These are phyloP conservation scores for Sarocladiaceae sp. DNA, from an alignment of 2,329 filamentous ascomycete genomes.

Conservation along the genomic window DNA sequence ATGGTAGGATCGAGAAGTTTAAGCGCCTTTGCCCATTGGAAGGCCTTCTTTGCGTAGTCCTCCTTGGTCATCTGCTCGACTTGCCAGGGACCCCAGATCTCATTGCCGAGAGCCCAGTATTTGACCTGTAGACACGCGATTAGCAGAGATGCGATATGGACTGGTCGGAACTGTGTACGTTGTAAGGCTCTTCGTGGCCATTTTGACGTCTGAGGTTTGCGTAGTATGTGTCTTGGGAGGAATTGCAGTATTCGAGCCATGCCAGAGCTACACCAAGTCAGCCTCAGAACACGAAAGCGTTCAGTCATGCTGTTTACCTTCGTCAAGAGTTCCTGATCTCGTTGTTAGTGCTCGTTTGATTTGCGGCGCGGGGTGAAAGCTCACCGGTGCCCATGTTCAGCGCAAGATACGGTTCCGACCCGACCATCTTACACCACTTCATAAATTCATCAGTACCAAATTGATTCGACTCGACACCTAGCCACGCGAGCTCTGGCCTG, in stretches of 20 bases:
- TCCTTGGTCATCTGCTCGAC: conserved; percentile 66
- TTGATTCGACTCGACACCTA: conserved; percentile 69
- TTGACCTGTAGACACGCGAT: conserved; percentile 44
- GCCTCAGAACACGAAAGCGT: neutral
- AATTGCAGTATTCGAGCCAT: conserved; percentile 88
- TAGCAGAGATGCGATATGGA: too few relatives aligned
- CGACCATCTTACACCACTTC: conserved; percentile 70
- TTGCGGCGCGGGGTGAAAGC: conserved; percentile 9
- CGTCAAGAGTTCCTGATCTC: conserved; percentile 32
- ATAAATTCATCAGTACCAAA: conserved; percentile 88
- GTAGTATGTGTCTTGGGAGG: conserved; percentile 71
- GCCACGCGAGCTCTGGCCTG: conserved; percentile 74
- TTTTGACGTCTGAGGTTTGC: conserved; percentile 75
- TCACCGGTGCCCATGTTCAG: conserved; percentile 76
- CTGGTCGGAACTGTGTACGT: conserved; percentile 26
- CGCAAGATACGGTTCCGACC: conserved; percentile 73
- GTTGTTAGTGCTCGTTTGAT: neutral
- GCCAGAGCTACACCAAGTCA: conserved; percentile 44
- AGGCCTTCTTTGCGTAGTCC: conserved; percentile 64
- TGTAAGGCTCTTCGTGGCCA: conserved; percentile 72
- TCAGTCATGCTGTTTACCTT: conserved; percentile 18
- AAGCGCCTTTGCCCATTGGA: conserved; percentile 68
- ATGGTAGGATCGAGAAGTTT: conserved; percentile 68
- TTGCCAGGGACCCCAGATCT: conserved; percentile 64
- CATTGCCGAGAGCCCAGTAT: conserved; percentile 84